Evolutionary conservation across 306 rosid genomes (phyloP), one percentile per base, ranked within the genome.

Genomic region (Fragaria vesca): DNA sequence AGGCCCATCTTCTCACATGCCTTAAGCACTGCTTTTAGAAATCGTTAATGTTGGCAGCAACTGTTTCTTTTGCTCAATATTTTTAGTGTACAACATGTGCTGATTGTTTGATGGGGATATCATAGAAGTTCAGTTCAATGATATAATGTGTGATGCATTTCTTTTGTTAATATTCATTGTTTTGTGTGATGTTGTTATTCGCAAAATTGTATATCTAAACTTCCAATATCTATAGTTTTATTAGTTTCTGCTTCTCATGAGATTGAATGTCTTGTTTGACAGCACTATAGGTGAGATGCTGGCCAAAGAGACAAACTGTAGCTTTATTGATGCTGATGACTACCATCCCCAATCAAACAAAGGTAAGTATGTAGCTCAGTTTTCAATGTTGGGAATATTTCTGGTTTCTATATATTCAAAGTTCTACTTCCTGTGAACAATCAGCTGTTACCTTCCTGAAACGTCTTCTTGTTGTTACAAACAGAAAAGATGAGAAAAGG

Each of bases 251-350:
- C 0, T 45, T 77, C 78, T 68, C 20, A 71, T 45, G 13, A 63
- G 28, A 57, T 81, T 42, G 61, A 40, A 66, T 77, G 58, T 69
- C 26, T 77, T 10, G 54, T 79, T 80, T 30, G 78, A 86, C 87
- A 94, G 97, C 42, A 90, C 98, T 18, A 81, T 94, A 62, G 96
- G 98, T 24, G 89, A 78, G 81, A 81, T 86, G 87, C 83, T 94
- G 74, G 93, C 89, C 66, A 79, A 78, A 71, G 87, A 76, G 82
- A 79, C 79, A 73, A 83, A 73, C 8, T 85, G 76, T 48, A 84
- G 72, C 71, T 92, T 87, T 55, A 87, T 92, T 72, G 98, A 94
- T 83, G 98, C 98, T 8, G 98, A 92, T 89, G 88, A 92, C 87
- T 90, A 87, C 80, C 97, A 94, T 75, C 83, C 97, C 20, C 81